These are phyloP conservation scores for Acacia pycnantha DNA, from an alignment of 331 rosid species.

Conservation along the genomic window DNA sequence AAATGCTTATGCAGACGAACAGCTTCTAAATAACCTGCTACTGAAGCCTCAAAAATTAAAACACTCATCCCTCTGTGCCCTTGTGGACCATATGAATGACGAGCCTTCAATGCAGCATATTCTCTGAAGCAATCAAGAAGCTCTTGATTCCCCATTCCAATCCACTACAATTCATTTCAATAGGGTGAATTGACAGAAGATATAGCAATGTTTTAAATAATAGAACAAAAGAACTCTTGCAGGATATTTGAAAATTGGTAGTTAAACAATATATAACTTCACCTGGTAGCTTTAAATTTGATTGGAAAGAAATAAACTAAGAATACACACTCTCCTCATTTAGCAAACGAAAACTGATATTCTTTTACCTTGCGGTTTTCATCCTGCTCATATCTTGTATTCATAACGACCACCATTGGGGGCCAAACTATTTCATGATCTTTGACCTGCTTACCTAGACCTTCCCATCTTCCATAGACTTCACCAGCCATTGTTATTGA, in stretches of 20 bases:
- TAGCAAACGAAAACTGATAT: conserved; percentile 11
- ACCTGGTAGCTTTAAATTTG: background rate
- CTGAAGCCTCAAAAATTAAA: conserved; percentile 63
- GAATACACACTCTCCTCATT: background rate
- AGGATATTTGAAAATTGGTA: background rate
- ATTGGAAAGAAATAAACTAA: background rate
- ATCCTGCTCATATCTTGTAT: conserved; percentile 46
- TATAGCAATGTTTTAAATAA: too few species aligned
- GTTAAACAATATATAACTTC: background rate
- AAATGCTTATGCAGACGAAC: conserved; percentile 70
- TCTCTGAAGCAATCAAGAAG: conserved; percentile 61
- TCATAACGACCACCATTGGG: conserved; percentile 53
- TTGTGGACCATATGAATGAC: conserved; percentile 80
- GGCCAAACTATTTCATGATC: conserved; percentile 63
- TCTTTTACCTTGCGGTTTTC: conserved; percentile 31
- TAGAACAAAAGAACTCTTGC: too few species aligned
- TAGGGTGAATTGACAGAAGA: background rate
- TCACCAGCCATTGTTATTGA: conserved; percentile 25
- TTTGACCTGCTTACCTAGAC: conserved; percentile 39
- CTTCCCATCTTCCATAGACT: conserved; percentile 44
- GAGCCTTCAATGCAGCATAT: conserved; percentile 62
- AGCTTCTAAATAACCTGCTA: conserved; percentile 72
- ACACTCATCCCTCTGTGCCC: conserved; percentile 85
- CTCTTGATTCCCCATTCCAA: conserved; percentile 85
- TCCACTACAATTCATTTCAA: conserved; percentile 56